Conservation (phyloP, 2,329 filamentous ascomycete genomes). For the Penicillium decumbens region DNA sequence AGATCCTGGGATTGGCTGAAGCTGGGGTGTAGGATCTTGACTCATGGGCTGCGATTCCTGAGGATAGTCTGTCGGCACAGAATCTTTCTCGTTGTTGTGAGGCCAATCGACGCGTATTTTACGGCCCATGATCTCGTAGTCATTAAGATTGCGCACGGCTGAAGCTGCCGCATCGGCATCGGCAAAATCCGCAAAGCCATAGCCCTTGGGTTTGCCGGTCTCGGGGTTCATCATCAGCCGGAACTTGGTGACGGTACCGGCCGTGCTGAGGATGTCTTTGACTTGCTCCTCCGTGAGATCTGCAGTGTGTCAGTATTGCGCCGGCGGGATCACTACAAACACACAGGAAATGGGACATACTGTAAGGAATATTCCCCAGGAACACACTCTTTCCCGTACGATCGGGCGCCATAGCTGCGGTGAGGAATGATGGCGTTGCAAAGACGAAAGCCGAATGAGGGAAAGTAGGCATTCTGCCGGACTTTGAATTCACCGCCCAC, state of each 20-base stretch:
- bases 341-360: conserved; percentile 50
- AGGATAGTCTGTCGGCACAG: conserved; percentile 51
- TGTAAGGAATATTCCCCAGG: conserved; percentile 59
- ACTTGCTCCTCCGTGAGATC: conserved; percentile 96
- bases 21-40: conserved; percentile 37
- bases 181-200: conserved; percentile 93
- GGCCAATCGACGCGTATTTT: conserved; percentile 94
- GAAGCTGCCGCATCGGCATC: conserved; percentile 89
- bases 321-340: neutral
- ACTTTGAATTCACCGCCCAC: conserved; percentile 26
- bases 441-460: conserved; percentile 7
- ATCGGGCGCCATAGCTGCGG: conserved; percentile 42
- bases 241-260: conserved; percentile 86
- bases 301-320: conserved; percentile 39
- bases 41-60: conserved; percentile 34
- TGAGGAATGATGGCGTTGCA: conserved; percentile 2
- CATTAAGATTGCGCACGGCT: conserved; percentile 90
- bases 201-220: conserved; percentile 90
- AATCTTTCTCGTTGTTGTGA: conserved; percentile 77
- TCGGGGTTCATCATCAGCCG: conserved; percentile 93
- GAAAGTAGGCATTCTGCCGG: conserved; percentile 24
- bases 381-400: conserved; percentile 46
- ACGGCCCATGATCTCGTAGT: conserved; percentile 89
- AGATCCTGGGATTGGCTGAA: conserved; percentile 41
- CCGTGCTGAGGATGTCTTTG: conserved; percentile 83